Evolutionary conservation across 129 eudicot species (phyloP).

Genomic region (Flaveria robusta): DNA sequence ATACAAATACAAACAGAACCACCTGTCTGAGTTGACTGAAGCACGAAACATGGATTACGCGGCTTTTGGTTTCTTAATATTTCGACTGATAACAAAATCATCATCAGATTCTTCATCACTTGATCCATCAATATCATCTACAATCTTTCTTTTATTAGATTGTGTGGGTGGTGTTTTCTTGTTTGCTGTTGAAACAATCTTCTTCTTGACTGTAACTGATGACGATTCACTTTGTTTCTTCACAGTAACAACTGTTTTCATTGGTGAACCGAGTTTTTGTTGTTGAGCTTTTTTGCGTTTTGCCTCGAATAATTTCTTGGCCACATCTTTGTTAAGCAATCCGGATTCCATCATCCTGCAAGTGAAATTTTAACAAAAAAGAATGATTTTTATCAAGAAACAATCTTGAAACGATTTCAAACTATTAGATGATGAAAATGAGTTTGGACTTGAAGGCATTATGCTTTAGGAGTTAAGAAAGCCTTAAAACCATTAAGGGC

Average conservation of each 20-base stretch:
- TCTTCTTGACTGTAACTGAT: constrained; percentile 52
- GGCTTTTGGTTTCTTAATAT: constrained; percentile 54
- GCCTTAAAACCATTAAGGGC: neutral
- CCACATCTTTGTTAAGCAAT: constrained; percentile 70
- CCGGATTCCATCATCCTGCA: constrained; percentile 95
- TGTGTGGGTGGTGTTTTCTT: constrained; percentile 61
- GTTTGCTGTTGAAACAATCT: constrained; percentile 45
- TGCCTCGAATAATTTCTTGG: constrained; percentile 61
- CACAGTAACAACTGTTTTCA: constrained; percentile 60
- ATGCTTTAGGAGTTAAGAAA: neutral
- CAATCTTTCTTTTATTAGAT: constrained; percentile 55
- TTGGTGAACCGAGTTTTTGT: constrained; percentile 66
- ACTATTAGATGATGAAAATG: neutral
- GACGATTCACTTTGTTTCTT: constrained; percentile 46
- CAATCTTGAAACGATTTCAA: constrained; percentile 8
- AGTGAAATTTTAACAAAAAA: neutral
- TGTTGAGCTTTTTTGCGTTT: constrained; percentile 59
- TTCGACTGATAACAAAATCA: constrained; percentile 48
- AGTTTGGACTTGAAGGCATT: neutral
- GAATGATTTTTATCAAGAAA: neutral
- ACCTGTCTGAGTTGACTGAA: neutral
- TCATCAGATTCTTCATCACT: constrained; percentile 57
- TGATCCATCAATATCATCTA: constrained; percentile 29
- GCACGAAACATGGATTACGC: constrained; percentile 26
- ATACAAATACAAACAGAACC: constrained; percentile 8